A percentile compares a stretch with the other conserved stretches of the same genome.
Evolutionary conservation across 768 basidiomycete species (phyloP).

Genomic region (Guyanaporus albipodus): DNA sequence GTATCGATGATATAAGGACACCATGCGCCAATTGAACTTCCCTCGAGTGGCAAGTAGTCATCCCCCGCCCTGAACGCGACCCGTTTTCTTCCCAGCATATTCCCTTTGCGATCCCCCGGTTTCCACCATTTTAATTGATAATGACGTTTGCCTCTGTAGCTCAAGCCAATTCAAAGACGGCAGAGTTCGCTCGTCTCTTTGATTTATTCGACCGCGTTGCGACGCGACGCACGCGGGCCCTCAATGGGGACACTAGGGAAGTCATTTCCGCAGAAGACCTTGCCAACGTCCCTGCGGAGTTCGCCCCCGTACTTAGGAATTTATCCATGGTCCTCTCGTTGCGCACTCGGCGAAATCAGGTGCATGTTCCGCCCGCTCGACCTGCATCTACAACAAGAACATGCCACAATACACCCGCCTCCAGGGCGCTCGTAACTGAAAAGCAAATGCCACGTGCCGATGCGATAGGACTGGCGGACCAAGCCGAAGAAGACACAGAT

Average conservation of each 20-base stretch:
- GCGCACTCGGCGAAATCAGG: constrained; percentile 30
- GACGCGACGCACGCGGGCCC: constrained; percentile 37
- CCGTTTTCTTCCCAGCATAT: background rate
- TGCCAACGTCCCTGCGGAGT: constrained; percentile 26
- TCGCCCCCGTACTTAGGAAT: constrained; percentile 35
- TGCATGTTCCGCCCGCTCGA: background rate
- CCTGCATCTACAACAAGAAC: constrained; percentile 1
- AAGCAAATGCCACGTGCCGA: background rate
- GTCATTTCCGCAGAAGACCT: constrained; percentile 31
- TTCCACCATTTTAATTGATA: constrained; percentile 2
- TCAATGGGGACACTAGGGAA: constrained; percentile 11
- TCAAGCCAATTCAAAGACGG: constrained; percentile 37
- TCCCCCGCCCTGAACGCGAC: constrained; percentile 1
- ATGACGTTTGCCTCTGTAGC: constrained; percentile 21
- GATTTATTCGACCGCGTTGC: constrained; percentile 51
- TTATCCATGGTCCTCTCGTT: constrained; percentile 34
- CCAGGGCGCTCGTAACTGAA: background rate
- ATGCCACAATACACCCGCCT: constrained; percentile 23
- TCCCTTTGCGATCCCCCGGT: background rate
- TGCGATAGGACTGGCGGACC: constrained; percentile 11
- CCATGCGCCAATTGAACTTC: background rate
- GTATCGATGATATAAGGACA: constrained; percentile 17
- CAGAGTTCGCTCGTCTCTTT: constrained; percentile 53
- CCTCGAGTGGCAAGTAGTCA: constrained; percentile 1
- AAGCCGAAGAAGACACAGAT: constrained; percentile 24